Evolutionary conservation across 2,329 filamentous ascomycete species (phyloP), one percentile per base, ranked within the genome.

Genomic region (Gnomoniopsis sp.): DNA sequence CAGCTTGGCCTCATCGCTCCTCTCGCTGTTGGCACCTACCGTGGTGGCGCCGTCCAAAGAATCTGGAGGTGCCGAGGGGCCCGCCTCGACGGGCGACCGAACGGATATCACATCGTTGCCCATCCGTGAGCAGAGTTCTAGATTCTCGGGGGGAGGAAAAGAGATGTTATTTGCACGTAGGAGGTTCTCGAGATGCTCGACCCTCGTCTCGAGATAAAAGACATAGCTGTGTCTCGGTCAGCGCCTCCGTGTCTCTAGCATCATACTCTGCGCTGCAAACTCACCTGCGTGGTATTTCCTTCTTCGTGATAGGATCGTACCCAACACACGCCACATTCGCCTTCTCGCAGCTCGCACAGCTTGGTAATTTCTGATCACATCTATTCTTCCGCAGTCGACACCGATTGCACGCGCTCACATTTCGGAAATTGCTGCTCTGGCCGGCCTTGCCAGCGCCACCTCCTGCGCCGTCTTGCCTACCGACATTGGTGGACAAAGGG

Each of bases 301-400:
- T 88, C 80, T 97, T 97, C 23, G 91, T 96, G 69, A 97, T 96
- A 36, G 93, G 93, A 71, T 98, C 93, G 73, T 96, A 97, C 63
- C 93, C 93, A 53, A 97, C 91, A 72, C 95, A 98, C 65, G 90
- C 88, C 49, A 96, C 90, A 59, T 85, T 84, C n/a, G 90, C 93
- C 77, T 97, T 97, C 72, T 93, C 91, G 75, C 93, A 98, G 66
- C 90, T 91, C 46, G 90, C 88, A 72, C 93, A 98, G 67, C 90
- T 91, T 10, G 93, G 93, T 62, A 98, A 81, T 64, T 89, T 88
- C 80, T 97, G 93, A 74, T 98, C 93, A 75, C 93, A 98, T 55
- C 92, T 84, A 71, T 97, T 98, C 79, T 98, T 98, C 68, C 93
- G 85, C 71, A 96, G 77, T 49, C 93, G 85, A 74, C 93, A 98